phyloP scores from a whole-genome alignment of 2,329 filamentous ascomycete species.

The Ophiognomonia clavigignenti-juglandacearum region DNA sequence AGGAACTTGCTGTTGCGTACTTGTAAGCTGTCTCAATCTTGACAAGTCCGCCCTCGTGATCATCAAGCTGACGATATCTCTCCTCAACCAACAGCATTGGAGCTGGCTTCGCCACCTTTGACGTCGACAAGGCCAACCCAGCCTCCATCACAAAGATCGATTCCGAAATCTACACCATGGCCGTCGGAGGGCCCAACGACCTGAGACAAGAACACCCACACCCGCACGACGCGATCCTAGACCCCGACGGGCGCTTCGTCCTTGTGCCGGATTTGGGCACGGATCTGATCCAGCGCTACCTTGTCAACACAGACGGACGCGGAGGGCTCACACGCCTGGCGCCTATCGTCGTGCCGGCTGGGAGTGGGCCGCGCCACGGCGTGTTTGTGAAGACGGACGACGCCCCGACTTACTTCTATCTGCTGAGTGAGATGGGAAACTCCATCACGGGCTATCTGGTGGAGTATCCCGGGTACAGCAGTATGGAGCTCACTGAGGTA shows the following conservation, averaged over 20 bases:
- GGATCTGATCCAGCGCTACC: slow-evolving; percentile 55
- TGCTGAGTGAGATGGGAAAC: slow-evolving; percentile 58
- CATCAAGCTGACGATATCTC: too few species aligned
- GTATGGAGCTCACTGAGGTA: slow-evolving; percentile 40
- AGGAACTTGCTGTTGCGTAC: background rate
- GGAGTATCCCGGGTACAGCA: slow-evolving; percentile 38
- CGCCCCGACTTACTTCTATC: slow-evolving; percentile 49
- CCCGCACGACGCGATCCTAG: slow-evolving; percentile 60
- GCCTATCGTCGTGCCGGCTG: slow-evolving; percentile 33
- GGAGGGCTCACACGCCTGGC: slow-evolving; percentile 34
- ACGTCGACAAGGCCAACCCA: slow-evolving; percentile 32
- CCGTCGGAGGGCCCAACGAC: slow-evolving; percentile 31
- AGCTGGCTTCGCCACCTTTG: slow-evolving; percentile 39
- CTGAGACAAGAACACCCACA: slow-evolving; percentile 54
- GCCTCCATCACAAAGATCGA: slow-evolving; percentile 31
- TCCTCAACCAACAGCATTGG: slow-evolving; percentile 34
- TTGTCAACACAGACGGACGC: slow-evolving; percentile 40
- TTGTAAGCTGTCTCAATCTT: too few species aligned
- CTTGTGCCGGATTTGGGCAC: slow-evolving; percentile 63
- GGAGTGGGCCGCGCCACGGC: slow-evolving; percentile 58
- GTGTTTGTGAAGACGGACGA: slow-evolving; percentile 45
- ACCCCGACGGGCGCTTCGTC: slow-evolving; percentile 58
- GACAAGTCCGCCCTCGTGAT: too few species aligned
- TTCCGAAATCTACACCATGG: slow-evolving; percentile 34
- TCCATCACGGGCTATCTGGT: slow-evolving; percentile 53